Percentiles rank a stretch among this genome's conserved stretches.
phyloP scores from a whole-genome alignment of 108 stramenopile genomes.

The Nitzschia sp. region DNA sequence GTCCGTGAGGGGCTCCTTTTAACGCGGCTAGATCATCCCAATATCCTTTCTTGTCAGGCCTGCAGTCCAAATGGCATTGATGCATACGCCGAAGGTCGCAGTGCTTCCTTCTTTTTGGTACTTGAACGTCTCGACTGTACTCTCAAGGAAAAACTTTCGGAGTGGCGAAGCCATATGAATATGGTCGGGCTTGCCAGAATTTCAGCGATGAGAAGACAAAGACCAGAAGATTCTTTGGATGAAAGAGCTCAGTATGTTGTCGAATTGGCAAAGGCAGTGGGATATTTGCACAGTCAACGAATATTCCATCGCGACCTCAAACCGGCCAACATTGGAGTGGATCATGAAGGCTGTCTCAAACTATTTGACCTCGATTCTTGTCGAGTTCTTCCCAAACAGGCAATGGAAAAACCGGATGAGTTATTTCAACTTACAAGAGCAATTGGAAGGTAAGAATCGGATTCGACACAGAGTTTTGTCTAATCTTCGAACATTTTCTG shows the following conservation, averaged over 20 bases:
- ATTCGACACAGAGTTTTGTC: too few species aligned
- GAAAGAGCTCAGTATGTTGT: too few species aligned
- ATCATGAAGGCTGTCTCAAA: conserved; percentile 5
- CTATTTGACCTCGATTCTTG: conserved; percentile 33
- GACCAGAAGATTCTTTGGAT: too few species aligned
- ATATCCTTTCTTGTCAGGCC: conserved; percentile 14
- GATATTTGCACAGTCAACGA: conserved; percentile 55
- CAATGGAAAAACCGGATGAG: neutral
- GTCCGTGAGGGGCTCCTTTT: conserved; percentile 23
- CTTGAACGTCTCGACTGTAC: conserved; percentile 49
- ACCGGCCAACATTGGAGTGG: conserved; percentile 26
- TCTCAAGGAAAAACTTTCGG: conserved; percentile 30
- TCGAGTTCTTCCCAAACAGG: conserved; percentile 14
- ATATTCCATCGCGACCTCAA: conserved; percentile 77
- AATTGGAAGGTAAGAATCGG: conserved; percentile 29
- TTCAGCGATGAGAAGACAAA: too few species aligned
- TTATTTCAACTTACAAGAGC: conserved; percentile 26
- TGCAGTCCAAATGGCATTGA: neutral
- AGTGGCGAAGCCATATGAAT: conserved; percentile 19
- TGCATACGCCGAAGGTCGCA: conserved; percentile 9
- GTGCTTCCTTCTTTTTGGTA: conserved; percentile 48
- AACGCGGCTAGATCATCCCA: conserved; percentile 1
- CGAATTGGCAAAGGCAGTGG: conserved; percentile 46
- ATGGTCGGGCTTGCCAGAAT: too few species aligned
- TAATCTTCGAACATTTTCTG: too few species aligned